These are phyloP conservation scores for Aureobasidium vineae DNA, from an alignment of 2,329 filamentous ascomycete genomes.

Conservation along the genomic window DNA sequence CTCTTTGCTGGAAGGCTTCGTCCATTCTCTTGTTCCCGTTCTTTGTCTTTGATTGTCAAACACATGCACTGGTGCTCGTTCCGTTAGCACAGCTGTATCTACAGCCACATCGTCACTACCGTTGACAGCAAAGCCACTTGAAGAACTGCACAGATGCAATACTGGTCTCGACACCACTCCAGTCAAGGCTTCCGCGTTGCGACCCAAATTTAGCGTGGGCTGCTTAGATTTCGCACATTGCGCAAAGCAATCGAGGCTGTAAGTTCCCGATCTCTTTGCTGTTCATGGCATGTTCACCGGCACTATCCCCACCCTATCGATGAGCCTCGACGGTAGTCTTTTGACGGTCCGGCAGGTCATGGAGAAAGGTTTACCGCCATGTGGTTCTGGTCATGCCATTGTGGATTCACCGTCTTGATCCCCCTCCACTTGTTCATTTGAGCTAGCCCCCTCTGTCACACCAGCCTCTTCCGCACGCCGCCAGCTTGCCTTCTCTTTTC, in stretches of 20 bases:
- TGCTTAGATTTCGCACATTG: background rate
- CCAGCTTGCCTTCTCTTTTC: background rate
- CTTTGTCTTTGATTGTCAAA: background rate
- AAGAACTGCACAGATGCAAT: conserved; percentile 3
- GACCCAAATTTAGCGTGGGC: conserved; percentile 10
- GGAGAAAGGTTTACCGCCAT: background rate
- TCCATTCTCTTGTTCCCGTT: background rate
- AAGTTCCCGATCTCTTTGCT: conserved; percentile 3
- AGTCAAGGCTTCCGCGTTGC: conserved; percentile 5
- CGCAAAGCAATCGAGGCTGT: background rate
- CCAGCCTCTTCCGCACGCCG: conserved; percentile 4
- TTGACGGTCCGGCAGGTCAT: background rate
- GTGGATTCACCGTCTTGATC: conserved; percentile 2
- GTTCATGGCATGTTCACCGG: background rate
- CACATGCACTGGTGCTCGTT: background rate
- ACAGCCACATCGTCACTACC: conserved; percentile 4
- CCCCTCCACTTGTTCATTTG: conserved; percentile 20
- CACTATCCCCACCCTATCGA: background rate
- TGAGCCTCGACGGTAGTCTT: background rate
- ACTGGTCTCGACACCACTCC: background rate
- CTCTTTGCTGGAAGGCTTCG: background rate
- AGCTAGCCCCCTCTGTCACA: conserved; percentile 13
- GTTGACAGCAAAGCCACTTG: background rate
- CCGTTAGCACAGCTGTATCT: background rate
- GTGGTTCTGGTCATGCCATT: conserved; percentile 1